Conservation (phyloP, 108 stramenopile species). For the Fistulifera pelliculosa region DNA sequence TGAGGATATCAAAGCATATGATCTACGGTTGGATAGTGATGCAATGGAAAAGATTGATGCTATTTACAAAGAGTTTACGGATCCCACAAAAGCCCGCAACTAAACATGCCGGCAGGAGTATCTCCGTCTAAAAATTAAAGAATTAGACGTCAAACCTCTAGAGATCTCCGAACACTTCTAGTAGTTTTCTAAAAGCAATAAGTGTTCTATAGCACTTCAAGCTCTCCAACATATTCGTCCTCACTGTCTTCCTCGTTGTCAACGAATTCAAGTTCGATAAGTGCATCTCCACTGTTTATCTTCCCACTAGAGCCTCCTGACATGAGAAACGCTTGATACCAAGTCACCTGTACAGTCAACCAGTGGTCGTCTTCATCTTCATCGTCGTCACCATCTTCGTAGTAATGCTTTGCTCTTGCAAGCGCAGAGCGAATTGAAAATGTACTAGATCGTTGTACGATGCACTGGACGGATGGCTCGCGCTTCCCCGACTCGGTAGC, state of each 20-base stretch:
- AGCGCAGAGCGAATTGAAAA: slow-evolving; percentile 10
- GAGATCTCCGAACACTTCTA: no score
- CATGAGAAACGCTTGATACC: slow-evolving; percentile 38
- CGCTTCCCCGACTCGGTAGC: slow-evolving; percentile 15
- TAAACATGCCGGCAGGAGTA: no score
- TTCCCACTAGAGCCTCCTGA: slow-evolving; percentile 34
- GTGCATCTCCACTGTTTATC: slow-evolving; percentile 31
- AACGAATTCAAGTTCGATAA: slow-evolving; percentile 29
- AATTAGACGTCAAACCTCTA: no score
- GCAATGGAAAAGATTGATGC: slow-evolving; percentile 39
- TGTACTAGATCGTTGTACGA: slow-evolving; percentile 20
- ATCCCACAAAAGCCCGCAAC: slow-evolving; percentile 56
- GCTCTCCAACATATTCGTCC: not conserved
- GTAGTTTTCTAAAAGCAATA: no score
- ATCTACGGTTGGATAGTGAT: slow-evolving; percentile 47
- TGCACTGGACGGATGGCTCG: slow-evolving; percentile 39
- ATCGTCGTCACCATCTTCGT: slow-evolving; percentile 1
- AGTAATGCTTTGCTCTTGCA: no score
- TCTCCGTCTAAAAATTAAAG: no score
- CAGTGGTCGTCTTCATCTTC: slow-evolving; percentile 1
- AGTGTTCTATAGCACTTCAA: no score
- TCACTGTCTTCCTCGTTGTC: slow-evolving; percentile 1
- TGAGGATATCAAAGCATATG: slow-evolving; percentile 53
- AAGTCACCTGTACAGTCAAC: slow-evolving; percentile 23
- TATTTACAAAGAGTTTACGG: slow-evolving; percentile 73